Conservation (phyloP, 2,329 filamentous ascomycete genomes). For the Cytospora leucostoma region DNA sequence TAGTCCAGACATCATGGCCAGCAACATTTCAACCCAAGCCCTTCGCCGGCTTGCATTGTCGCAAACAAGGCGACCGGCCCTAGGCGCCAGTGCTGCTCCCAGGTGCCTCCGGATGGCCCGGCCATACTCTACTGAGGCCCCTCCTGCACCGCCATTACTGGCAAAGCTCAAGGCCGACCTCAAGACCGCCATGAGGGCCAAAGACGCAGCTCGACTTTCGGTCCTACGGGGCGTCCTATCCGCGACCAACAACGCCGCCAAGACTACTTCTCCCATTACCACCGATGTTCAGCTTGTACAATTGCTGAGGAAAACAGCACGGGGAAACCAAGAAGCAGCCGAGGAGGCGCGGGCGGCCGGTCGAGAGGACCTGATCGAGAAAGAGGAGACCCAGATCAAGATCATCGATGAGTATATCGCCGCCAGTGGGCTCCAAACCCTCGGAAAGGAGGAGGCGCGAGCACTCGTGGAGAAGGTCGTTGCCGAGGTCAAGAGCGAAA, state of each 20-base stretch:
- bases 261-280: constrained; percentile 62
- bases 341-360: constrained; percentile 65
- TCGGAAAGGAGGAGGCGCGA: constrained; percentile 61
- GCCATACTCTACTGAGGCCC: constrained; percentile 38
- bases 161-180: constrained; percentile 61
- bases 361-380: constrained; percentile 68
- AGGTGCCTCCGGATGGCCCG: constrained; percentile 30
- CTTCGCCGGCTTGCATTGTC: constrained; percentile 20
- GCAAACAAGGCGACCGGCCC: constrained; percentile 11
- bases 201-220: constrained; percentile 63
- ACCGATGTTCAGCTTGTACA: constrained; percentile 70
- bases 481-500: constrained; percentile 50
- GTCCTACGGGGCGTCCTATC: constrained; percentile 70
- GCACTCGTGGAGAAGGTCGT: constrained; percentile 54
- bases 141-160: constrained; percentile 46
- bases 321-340: constrained; percentile 58
- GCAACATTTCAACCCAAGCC: constrained; percentile 12
- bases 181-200: constrained; percentile 66
- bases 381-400: constrained; percentile 66
- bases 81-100: constrained; percentile 14
- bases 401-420: constrained; percentile 68
- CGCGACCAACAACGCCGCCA: constrained; percentile 73
- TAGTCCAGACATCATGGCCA: constrained; percentile 17
- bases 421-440: constrained; percentile 58
- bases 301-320: constrained; percentile 65